These are phyloP conservation scores for Onygenales sp. DNA, from an alignment of 2,329 filamentous ascomycete species.

Conservation along the genomic window DNA sequence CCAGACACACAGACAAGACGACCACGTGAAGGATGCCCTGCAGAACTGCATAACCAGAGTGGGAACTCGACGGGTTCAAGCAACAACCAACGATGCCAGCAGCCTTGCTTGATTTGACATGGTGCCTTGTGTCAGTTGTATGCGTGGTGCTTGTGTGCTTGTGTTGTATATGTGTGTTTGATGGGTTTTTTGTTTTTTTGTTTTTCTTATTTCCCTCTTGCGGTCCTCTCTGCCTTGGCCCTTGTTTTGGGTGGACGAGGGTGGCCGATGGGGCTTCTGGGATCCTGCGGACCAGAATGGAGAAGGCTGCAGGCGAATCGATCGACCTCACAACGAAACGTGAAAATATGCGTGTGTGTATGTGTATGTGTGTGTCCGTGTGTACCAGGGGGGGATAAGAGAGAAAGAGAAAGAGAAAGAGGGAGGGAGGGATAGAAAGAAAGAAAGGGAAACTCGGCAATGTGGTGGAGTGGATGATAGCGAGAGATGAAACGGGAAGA, in stretches of 20 bases:
- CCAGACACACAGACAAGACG: background rate
- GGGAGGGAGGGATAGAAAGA: background rate
- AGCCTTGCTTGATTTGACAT: background rate
- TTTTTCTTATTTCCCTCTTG: background rate
- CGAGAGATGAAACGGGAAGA: background rate
- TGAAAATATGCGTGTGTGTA: background rate
- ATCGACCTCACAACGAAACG: background rate
- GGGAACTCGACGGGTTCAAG: background rate
- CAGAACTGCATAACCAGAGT: background rate
- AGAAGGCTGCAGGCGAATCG: background rate
- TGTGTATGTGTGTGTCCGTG: no score
- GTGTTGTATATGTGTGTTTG: no score
- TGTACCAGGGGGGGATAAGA: no score
- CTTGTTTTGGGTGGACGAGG: background rate
- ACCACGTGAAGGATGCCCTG: background rate
- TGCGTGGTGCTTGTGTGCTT: background rate
- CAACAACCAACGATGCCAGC: background rate
- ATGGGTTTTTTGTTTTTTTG: background rate
- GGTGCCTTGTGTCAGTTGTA: background rate
- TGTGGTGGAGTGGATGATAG: background rate
- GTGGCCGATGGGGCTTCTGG: background rate
- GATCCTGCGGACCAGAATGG: background rate
- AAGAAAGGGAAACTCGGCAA: background rate
- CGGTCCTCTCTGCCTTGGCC: background rate
- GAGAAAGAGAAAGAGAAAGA: background rate